Evolutionary conservation across 495 filamentous ascomycete genomes (phyloP).

Genomic region (Xylaria flabelliformis): DNA sequence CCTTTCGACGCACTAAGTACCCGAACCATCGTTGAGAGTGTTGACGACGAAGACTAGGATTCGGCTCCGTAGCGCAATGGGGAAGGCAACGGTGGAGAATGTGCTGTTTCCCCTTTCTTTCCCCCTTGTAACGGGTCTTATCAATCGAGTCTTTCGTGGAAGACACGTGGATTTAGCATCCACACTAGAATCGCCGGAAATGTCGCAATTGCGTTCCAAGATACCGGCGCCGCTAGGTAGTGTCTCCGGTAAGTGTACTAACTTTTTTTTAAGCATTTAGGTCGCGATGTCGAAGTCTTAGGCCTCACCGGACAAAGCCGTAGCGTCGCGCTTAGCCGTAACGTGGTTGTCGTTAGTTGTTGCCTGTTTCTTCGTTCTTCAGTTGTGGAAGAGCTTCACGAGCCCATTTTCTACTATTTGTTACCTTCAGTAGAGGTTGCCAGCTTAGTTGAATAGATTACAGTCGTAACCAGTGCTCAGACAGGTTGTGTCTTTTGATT

Average conservation of each 20-base stretch:
- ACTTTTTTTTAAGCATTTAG: not conserved
- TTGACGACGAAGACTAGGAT: not conserved
- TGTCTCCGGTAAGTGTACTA: not conserved
- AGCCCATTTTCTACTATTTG: not conserved
- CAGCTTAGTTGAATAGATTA: not conserved
- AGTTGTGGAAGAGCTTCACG: not conserved
- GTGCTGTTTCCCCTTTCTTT: not conserved
- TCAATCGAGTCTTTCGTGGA: not conserved
- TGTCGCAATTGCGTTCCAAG: not conserved
- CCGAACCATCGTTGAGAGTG: not conserved
- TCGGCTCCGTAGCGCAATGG: not conserved
- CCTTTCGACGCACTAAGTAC: not conserved
- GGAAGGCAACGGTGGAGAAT: not conserved
- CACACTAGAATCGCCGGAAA: not conserved
- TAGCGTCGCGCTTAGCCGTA: not conserved
- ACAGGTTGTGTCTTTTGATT: not conserved
- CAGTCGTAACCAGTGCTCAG: not conserved
- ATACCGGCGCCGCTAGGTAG: not conserved
- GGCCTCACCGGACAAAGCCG: not conserved
- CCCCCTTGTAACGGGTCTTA: not conserved
- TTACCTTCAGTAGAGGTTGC: not conserved
- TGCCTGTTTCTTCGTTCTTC: not conserved
- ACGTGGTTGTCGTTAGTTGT: not conserved
- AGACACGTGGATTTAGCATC: too few relatives aligned
- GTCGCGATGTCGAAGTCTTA: not conserved